These are phyloP conservation scores for Erythrophleum fordii DNA, from an alignment of 306 rosid genomes.

Conservation along the genomic window DNA sequence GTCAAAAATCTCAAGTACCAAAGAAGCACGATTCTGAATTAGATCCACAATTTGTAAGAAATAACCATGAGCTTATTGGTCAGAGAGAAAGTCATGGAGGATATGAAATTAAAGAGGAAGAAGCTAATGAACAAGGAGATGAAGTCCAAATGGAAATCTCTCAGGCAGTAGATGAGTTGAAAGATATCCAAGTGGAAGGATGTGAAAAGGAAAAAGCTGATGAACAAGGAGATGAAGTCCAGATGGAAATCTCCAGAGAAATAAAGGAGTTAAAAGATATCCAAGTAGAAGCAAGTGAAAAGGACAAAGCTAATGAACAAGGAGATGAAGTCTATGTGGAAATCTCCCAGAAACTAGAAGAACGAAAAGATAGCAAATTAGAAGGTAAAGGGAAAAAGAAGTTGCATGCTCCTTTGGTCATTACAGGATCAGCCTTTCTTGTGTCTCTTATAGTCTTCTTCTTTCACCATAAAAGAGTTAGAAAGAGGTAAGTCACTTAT, in stretches of 20 bases:
- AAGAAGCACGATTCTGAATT: conserved; percentile 1
- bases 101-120: conserved; percentile 2
- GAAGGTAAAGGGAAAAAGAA: neutral
- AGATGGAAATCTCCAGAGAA: neutral
- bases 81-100: conserved; percentile 13
- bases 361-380: neutral
- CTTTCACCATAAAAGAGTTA: conserved; percentile 42
- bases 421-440: conserved; percentile 69
- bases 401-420: conserved; percentile 39
- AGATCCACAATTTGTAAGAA: neutral
- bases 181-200: neutral
- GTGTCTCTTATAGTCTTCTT: conserved; percentile 47
- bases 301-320: conserved; percentile 8
- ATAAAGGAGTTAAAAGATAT: conserved; percentile 23
- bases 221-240: neutral
- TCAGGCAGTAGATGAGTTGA: neutral
- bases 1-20: conserved; percentile 9
- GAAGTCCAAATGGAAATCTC: neutral
- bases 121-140: neutral
- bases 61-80: neutral
- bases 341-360: neutral
- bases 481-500: conserved; percentile 27
- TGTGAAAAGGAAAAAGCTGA: neutral
- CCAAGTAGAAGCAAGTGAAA: conserved; percentile 29
- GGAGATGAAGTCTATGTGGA: neutral